Conservation (phyloP, 345 rosid species). For the Salix brachista region DNA sequence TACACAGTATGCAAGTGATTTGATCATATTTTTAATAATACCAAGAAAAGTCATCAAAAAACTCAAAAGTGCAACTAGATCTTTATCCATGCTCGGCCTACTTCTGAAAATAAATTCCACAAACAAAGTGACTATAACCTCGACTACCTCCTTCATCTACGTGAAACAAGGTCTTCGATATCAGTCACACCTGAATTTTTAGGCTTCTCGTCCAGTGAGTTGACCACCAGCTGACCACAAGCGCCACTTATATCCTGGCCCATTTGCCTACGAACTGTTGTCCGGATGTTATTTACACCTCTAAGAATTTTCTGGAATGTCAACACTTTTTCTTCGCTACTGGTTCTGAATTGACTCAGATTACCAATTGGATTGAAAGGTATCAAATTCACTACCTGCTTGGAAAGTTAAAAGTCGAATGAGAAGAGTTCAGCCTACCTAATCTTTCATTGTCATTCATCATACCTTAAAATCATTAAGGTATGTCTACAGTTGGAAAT, state of each 20-base stretch:
- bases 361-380: conserved; percentile 88
- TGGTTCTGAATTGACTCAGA: conserved; percentile 60
- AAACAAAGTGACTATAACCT: too few species aligned
- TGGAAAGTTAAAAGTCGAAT: conserved; percentile 14
- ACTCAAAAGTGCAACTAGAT: not conserved
- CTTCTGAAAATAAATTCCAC: not conserved
- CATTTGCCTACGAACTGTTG: conserved; percentile 84
- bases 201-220: conserved; percentile 40
- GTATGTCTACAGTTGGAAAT: too few species aligned
- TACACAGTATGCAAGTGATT: too few species aligned
- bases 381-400: conserved; percentile 88
- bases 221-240: conserved; percentile 90
- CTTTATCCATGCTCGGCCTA: not conserved
- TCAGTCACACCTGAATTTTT: conserved; percentile 38
- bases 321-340: conserved; percentile 50
- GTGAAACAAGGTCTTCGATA: conserved; percentile 78
- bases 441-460: too few species aligned
- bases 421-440: not conserved
- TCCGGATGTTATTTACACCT: conserved; percentile 64
- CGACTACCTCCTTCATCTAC: conserved; percentile 1
- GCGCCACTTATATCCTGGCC: conserved; percentile 94
- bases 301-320: conserved; percentile 80
- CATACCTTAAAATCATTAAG: too few species aligned
- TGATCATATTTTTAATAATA: not conserved
- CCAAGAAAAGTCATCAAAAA: not conserved